Base-by-base conservation (phyloP, 345 rosid species). In the Trapa bicornis region DNA sequence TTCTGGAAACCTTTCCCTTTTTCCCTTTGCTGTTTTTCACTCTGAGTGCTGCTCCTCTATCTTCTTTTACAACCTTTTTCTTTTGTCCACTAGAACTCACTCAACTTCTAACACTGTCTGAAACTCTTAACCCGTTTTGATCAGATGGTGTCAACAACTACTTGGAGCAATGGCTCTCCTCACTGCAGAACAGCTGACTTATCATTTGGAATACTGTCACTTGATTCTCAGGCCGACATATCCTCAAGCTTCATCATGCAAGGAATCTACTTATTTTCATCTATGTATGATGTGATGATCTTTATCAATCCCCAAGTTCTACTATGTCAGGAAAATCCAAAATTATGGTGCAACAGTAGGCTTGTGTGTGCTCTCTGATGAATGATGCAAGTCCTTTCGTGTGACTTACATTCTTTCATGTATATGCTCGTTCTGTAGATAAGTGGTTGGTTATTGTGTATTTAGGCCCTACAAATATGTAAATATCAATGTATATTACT, bases 91-190 rank as follows among this genome's bases (percentile, higher is more conserved):
- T 2, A 32, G 15, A 33, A 11, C 14, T 35, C 37, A 57, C 10
- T 0, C 29, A 29, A 57, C 38, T 2, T 58, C 38, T 58, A 10
- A 58, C 60, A 54, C 22, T n/a, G 10, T 50, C 3, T 54, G 60
- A n/a, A 54, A 32, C 1, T 58, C 38, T 58, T 22, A 22, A 22
- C 14, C 43, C 16, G 47, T 35, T 53, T 15, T 75, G 10, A 69
- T 73, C 84, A 87, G 94, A 81, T 67, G 75, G 86, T 22, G 29
- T 0, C 81, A 77, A 78, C 75, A 78, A 78, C 68, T 82, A 73
- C 50, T 79, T 84, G 81, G 88, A 87, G 65, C 81, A 81, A 65
- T 87, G 86, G 87, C 87, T 85, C 22, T 76, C 84, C 54, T 71
- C 82, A 35, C 77, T 87, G 65, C 88, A 78, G 73, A 78, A 65